Conservation (phyloP, 768 basidiomycete species). For the Mycena polygramma region DNA sequence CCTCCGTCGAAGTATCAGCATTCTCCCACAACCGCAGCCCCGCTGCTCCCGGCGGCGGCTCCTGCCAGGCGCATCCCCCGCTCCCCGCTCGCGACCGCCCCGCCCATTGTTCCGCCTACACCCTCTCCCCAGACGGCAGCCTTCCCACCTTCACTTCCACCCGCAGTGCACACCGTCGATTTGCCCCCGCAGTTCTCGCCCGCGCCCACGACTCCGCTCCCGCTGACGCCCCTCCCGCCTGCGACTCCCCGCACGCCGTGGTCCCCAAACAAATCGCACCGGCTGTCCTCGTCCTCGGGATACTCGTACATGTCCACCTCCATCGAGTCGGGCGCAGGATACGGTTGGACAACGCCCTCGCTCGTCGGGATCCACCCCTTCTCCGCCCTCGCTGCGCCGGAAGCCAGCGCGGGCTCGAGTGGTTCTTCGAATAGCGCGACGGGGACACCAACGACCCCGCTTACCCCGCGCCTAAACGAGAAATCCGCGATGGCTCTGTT, state of each 20-base stretch:
- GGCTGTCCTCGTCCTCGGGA: conserved; percentile 6
- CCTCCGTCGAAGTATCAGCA: not conserved
- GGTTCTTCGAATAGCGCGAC: not conserved
- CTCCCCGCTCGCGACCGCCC: conserved; percentile 23
- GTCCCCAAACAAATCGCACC: conserved; percentile 12
- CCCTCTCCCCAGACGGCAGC: not conserved
- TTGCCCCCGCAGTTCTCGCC: not conserved
- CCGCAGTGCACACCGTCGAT: not conserved
- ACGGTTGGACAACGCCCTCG: conserved; percentile 28
- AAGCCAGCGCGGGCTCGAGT: not conserved
- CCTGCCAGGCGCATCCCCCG: conserved; percentile 17
- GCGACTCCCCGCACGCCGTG: conserved; percentile 25
- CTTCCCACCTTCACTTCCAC: not conserved
- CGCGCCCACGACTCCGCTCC: conserved; percentile 8
- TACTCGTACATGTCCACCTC: conserved; percentile 14
- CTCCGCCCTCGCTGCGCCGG: conserved; percentile 14
- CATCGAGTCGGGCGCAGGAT: conserved; percentile 5
- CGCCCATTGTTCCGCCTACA: conserved; percentile 8
- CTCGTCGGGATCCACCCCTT: conserved; percentile 33
- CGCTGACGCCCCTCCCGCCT: conserved; percentile 19
- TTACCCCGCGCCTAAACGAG: conserved; percentile 14
- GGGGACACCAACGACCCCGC: not conserved
- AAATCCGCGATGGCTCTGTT: conserved; percentile 28
- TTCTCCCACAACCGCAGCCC: not conserved
- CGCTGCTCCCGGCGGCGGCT: not conserved